Base-by-base conservation (phyloP, 768 basidiomycete species). In the Suillus clintonianus region DNA sequence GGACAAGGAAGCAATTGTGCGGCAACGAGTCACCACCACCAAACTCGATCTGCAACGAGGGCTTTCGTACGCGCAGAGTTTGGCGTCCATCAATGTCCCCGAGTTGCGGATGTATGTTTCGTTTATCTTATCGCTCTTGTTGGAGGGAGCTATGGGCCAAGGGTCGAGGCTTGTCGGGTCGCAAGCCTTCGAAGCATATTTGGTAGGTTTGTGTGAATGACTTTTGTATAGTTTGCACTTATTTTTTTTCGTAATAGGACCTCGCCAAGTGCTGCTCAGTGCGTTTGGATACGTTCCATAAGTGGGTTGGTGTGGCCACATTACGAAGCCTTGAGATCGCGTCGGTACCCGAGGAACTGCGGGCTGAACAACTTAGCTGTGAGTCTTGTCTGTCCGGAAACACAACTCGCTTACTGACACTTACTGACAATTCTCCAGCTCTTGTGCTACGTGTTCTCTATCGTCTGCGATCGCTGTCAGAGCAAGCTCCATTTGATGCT, bases 371-470 rank as follows among this genome's bases (percentile, higher is more conserved):
- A 0, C 73, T 96, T 37, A 83, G 85, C 64, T 61, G 76, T 65
- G 14, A 17, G 59, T 61, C 36, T 53, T 32, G 17, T 45, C 0
- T 22, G 4, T 32, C 57, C 47, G 59, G 3, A 51, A 56, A 39
- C n/a, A 22, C 47, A 10, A n/a, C 22, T 39, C 34, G 27, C 6
- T 30, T 54, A 27, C 17, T 69, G 42, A 64, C 32, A n/a, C 6
- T 30, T 54, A 27, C 17, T 69, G 42, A 64, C 32, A n/a, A 32
- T 47, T 47, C 39, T 48, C 27, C 62, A 95, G 95, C 81, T 7
- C 80, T 98, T 37, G 82, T 96, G 30, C 79, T 92, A 53, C 91
- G 97, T 32, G 88, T 99, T 1, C 80, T 99, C 2, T 91, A 97
- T 73, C 87, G 92, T 22, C 74, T 99, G 0, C 87, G 92, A 22